Evolutionary conservation across 345 rosid species (phyloP), one percentile per base, ranked within the genome.

Genomic region (Hypericum perforatum): DNA sequence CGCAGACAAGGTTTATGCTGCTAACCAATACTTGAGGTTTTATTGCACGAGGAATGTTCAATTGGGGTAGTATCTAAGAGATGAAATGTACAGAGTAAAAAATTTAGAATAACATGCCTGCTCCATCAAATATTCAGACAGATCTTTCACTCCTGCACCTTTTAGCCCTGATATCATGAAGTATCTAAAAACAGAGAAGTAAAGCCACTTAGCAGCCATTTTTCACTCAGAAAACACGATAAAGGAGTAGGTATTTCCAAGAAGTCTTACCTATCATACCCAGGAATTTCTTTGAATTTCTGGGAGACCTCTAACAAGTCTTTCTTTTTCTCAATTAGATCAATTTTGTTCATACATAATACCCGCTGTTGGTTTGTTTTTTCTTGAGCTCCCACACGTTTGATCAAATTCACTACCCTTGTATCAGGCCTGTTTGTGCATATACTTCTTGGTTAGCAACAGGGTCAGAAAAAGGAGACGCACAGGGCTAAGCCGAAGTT

Each of bases 271-370:
- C 87, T 85, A 56, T 85, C 92, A 71, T 78, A 87, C 12, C 78
- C 95, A 39, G 84, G 82, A 64, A 85, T 92, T 59, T 85, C 73
- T 78, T 81, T 81, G 58, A 87, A 85, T 68, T 82, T 85, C 62
- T 85, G 74, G 43, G 72, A 74, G 65, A 83, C 96, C 60, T 74
- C 74, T 64, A 87, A 63, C 7, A 91, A 73, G 54, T 87, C 88
- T 64, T 87, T 81, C 74, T 85, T 92, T 38, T 77, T 91, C 60
- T 74, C 81, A 54, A 91, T 82, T 43, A 91, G 65, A 72, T 85
- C 96, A 63, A 85, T 76, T 72, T 91, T 88, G 61, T 92, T 92
- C 88, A 92, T 81, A 71, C 98, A 92, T 64, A 92, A 73, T 38
- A 92, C 60, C 52, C 94, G 77, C 63, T 77, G 78, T 56, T 92